Evolutionary conservation across 257 asterid genomes (phyloP), one percentile per base, ranked within the genome.

Genomic region (Solanum appendiculatum): DNA sequence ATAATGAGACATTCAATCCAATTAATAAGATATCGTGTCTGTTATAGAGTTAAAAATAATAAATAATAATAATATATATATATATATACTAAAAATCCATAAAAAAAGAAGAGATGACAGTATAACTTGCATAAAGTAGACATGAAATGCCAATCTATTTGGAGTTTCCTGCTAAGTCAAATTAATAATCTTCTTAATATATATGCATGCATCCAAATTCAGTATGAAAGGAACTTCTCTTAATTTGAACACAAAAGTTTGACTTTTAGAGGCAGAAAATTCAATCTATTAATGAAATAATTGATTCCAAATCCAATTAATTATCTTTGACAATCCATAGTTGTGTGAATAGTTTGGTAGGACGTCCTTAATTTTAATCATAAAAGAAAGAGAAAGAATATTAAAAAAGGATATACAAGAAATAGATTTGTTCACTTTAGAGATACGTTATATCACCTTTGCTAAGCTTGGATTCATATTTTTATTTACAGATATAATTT

Each of bases 401-500:
- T 23, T 3, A 58, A 21, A 58, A 58, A 3, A 56, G 14, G 13
- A 58, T 60, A 60, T 23, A 60, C 14, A 1, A 1, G 9, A 40
- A 40, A 40, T 40, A 40, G 9, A 40, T 58, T 60, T 23, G 29
- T 23, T 60, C 14, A n/a, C 68, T 60, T 58, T 58, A 23, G 29
- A 58, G 14, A 58, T 7, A 23, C 23, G 3, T 23, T 58, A 23
- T 0, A 9, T 1, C 29, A 58, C 12, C 1, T 60, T 60, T 60
- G 7, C 2, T 23, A 60, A 3, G 68, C 7, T 60, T n/a, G 29
- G 29, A 9, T 58, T 58, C 29, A 58, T 23, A 58, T 58, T 23
- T 58, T 0, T 48, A 5, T 23, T 8, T 3, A 23, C 3, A 58
- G 29, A 51, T 7, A 48, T 0, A 0, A 0, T 5, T 48, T 48